Base-by-base conservation (phyloP, 2,329 filamentous ascomycete species). In the Helotiales sp. region DNA sequence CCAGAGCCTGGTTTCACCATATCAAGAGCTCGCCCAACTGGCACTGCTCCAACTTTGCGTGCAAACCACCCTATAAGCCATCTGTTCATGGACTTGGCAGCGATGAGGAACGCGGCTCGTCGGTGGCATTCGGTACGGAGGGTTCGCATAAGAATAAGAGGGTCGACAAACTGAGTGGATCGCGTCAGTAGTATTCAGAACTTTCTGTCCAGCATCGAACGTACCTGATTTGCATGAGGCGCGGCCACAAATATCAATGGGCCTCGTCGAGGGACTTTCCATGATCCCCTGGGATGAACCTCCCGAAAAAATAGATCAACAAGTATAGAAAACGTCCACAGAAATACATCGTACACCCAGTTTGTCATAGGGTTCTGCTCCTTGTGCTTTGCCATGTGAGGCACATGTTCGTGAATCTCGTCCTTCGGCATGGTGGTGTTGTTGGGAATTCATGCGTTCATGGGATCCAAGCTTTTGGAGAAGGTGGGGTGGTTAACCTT, bases 291-390 rank as follows among this genome's bases (percentile, higher is more conserved):
- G 12, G 95, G 95, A 72, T 98, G 93, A 15, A 99, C 91, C 76
- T 99, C 95, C 66, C 95, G 88, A 79, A 99, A 99, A 84, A 99
- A 99, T 66, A 97, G 86, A 75, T 99, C 95, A 64, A 96, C 87
- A 52, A 98, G 81, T 63, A 98, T 84, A 40, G 88, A 89, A 71
- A 92, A 88, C 49, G 81, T 81, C 81, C 89, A 91, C 30, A 93
- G 79, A 69, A 92, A 89, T 58, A 86, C 79, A 76, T 93, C 89
- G 73, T 93, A 93, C 64, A 88, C 86, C 80, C 83, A 89, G 66
- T 84, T 81, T 68, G 84, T 86, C 86, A 90, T 89, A 52, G 85
- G 84, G 66, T 85, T 85, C 44, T 85, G 76, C 71, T 87, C 83
- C 71, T 83, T 84, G 59, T 69, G 65, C 30, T 61, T 57, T 5